phyloP scores from a whole-genome alignment of 768 basidiomycete genomes.

The Calocybe gangraenosa region DNA sequence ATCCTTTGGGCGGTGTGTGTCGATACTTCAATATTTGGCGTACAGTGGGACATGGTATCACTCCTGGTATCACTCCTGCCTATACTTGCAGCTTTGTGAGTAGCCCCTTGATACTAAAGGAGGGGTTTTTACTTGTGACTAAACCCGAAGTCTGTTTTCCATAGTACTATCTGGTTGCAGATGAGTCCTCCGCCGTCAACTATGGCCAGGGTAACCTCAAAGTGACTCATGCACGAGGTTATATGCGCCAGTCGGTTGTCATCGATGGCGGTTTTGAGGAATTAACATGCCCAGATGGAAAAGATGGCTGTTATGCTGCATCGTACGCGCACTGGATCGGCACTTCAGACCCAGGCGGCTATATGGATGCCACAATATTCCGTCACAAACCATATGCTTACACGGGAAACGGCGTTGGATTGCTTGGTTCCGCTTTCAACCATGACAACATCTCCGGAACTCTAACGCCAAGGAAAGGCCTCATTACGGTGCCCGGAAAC shows the following conservation, averaged over 20 bases:
- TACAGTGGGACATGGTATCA: neutral
- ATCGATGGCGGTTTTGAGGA: slow-evolving; percentile 13
- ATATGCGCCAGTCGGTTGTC: slow-evolving; percentile 7
- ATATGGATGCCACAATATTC: slow-evolving; percentile 14
- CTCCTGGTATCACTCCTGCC: neutral
- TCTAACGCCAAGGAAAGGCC: slow-evolving; percentile 6
- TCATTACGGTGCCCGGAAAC: slow-evolving; percentile 8
- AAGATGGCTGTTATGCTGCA: slow-evolving; percentile 9
- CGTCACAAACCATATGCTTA: slow-evolving; percentile 11
- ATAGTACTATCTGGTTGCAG: slow-evolving; percentile 11
- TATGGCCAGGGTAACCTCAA: slow-evolving; percentile 9
- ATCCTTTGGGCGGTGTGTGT: slow-evolving; percentile 18
- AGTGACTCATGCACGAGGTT: slow-evolving; percentile 12
- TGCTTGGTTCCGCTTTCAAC: slow-evolving; percentile 8
- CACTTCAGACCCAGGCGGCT: slow-evolving; percentile 1
- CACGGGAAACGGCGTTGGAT: slow-evolving; percentile 8
- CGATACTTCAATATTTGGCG: neutral
- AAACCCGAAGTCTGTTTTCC: neutral
- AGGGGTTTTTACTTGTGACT: neutral
- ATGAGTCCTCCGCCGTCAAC: slow-evolving; percentile 12
- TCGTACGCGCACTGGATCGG: slow-evolving; percentile 14
- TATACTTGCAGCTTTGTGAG: slow-evolving; percentile 36
- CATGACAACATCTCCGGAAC: slow-evolving; percentile 10
- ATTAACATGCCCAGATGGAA: slow-evolving; percentile 4
- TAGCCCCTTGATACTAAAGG: too few relatives aligned